Base-by-base conservation (phyloP, 768 basidiomycete species). In the Lactarius pseudohatsudake region DNA sequence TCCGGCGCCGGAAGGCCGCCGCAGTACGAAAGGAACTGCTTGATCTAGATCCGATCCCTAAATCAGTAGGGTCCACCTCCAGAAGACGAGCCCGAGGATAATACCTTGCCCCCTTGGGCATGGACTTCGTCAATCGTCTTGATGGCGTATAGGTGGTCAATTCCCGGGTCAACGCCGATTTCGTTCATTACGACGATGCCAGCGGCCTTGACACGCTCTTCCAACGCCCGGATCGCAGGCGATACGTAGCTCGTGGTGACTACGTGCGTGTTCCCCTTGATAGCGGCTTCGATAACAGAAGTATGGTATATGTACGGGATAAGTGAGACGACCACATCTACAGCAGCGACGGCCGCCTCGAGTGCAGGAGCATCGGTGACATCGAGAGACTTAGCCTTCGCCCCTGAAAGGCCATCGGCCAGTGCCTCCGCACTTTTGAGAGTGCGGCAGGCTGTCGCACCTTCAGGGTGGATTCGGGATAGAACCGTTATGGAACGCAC, bases 141-240 rank as follows among this genome's bases (percentile, higher is more conserved):
- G 77, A 97, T 81, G 36, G 95, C 95, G 76, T 95, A 96, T 67
- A 97, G 77, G 76, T 96, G 93, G 76, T 96, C 93, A 67, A 96
- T 92, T 74, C 95, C 95, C 57, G 95, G 95, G 77, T 98, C 96
- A 53, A 99, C 84, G 59, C 97, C 97, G 72, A 99, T 92, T 80
- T 99, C 97, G 78, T 99, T 99, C 84, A 98, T 82, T 70, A 98
- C 92, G 61, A 94, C 82, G 73, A 98, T 93, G 6, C 95, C 96
- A 1, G 96, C 95, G 64, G 87, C 85, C 79, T 90, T 90, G 62
- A 84, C 91, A 59, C 85, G 87, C 57, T 82, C 84, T 69, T 98
- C 90, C 43, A 98, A 85, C 68, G 85, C 95, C 65, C 85, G 87
- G 87, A 98, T 96, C 9, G 89, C 90, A 22, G 91, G 92, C 57